phyloP scores from a whole-genome alignment of 176 grass and related monocot genomes.

The Poa pratensis region DNA sequence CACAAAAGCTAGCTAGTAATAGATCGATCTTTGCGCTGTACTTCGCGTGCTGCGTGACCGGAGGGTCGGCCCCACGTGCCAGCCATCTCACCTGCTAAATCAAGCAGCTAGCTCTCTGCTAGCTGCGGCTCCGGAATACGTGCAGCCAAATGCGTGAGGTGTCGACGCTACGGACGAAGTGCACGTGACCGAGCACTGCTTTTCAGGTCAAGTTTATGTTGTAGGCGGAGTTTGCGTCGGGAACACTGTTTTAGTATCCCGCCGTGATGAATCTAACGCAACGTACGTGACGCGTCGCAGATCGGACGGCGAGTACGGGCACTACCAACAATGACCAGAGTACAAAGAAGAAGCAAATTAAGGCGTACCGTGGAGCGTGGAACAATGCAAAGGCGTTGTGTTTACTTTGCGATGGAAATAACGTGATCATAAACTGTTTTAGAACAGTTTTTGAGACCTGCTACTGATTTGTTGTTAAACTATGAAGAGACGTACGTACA shows the following conservation, averaged over 20 bases:
- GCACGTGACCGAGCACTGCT: constrained; percentile 45
- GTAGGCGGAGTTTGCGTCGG: constrained; percentile 2
- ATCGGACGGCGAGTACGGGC: background rate
- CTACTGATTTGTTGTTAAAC: too few relatives aligned
- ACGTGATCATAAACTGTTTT: too few relatives aligned
- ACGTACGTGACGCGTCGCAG: background rate
- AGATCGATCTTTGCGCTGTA: too few relatives aligned
- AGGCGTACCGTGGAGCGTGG: too few relatives aligned
- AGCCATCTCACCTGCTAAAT: background rate
- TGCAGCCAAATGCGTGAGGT: constrained; percentile 53
- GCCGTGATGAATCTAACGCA: constrained; percentile 7
- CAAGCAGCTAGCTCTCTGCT: background rate
- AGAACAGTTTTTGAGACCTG: too few relatives aligned
- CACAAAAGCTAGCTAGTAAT: too few relatives aligned
- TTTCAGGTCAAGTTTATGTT: constrained; percentile 32
- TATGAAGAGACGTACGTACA: background rate
- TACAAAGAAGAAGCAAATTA: too few relatives aligned
- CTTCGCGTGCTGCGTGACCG: too few relatives aligned
- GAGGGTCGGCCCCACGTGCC: too few relatives aligned
- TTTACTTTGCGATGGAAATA: too few relatives aligned
- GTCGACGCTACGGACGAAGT: constrained; percentile 41
- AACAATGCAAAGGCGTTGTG: too few relatives aligned
- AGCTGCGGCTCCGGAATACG: constrained; percentile 36
- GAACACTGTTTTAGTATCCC: background rate
- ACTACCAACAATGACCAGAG: too few relatives aligned